These are phyloP conservation scores for Boletus rubroflammeus DNA, from an alignment of 768 basidiomycete genomes.

Conservation along the genomic window DNA sequence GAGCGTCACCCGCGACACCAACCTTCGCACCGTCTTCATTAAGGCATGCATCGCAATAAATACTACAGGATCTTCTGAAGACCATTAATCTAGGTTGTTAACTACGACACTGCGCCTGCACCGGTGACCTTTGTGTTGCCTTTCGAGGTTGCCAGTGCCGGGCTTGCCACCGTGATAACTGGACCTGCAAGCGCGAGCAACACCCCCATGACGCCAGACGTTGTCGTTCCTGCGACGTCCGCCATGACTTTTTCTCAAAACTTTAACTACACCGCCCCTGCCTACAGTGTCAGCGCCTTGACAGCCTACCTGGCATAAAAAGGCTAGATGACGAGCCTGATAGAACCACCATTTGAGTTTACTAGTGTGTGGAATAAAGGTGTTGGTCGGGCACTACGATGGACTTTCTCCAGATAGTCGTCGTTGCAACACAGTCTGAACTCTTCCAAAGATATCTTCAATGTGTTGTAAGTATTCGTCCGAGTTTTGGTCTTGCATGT, in stretches of 20 bases:
- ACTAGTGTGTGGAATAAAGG: not conserved
- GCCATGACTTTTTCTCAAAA: conserved; percentile 31
- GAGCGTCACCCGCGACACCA: conserved; percentile 45
- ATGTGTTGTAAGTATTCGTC: conserved; percentile 50
- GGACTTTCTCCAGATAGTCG: conserved; percentile 7
- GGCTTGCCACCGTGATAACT: conserved; percentile 47
- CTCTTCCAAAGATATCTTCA: conserved; percentile 37
- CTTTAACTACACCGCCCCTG: conserved; percentile 55
- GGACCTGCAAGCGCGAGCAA: conserved; percentile 52
- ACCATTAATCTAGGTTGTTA: conserved; percentile 43
- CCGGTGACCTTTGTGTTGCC: conserved; percentile 52
- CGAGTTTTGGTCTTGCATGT: conserved; percentile 71
- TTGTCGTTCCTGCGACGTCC: conserved; percentile 44
- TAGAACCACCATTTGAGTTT: not conserved
- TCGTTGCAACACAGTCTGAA: conserved; percentile 25
- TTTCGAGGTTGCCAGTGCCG: conserved; percentile 45
- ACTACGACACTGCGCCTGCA: conserved; percentile 41
- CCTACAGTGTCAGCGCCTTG: conserved; percentile 39
- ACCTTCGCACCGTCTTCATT: conserved; percentile 42
- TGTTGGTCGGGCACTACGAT: not conserved
- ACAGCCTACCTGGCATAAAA: conserved; percentile 8
- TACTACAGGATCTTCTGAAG: not conserved
- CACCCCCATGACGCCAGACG: conserved; percentile 47
- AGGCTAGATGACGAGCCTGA: not conserved
- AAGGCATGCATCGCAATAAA: conserved; percentile 41